Conservation (phyloP, 2,329 filamentous ascomycete species). For the Fusarium liriodendri region DNA sequence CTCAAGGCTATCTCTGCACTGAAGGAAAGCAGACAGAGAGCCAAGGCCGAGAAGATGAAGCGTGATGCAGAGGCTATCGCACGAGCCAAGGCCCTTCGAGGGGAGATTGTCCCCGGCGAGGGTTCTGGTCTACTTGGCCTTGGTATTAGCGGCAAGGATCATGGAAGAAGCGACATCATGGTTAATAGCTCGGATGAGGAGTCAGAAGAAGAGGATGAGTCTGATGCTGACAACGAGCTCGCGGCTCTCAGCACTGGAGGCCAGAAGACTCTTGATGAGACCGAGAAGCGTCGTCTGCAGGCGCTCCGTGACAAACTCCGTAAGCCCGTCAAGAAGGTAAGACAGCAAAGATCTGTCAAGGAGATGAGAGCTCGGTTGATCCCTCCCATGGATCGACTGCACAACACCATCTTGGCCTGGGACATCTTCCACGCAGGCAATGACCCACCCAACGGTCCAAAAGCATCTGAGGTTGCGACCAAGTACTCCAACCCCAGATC, state of each 20-base stretch:
- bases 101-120: slow-evolving; percentile 66
- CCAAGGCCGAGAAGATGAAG: slow-evolving; percentile 79
- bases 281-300: slow-evolving; percentile 57
- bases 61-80: slow-evolving; percentile 79
- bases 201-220: slow-evolving; percentile 71
- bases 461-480: slow-evolving; percentile 81
- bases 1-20: slow-evolving; percentile 59
- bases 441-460: slow-evolving; percentile 81
- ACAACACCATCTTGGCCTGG: slow-evolving; percentile 90
- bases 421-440: slow-evolving; percentile 93
- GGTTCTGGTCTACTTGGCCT: slow-evolving; percentile 82
- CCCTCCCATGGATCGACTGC: slow-evolving; percentile 86
- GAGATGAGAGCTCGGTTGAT: slow-evolving; percentile 94
- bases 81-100: slow-evolving; percentile 65
- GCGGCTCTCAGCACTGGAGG: slow-evolving; percentile 61
- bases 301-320: slow-evolving; percentile 67
- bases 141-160: slow-evolving; percentile 81
- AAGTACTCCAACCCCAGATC: slow-evolving; percentile 80
- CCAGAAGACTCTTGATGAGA: slow-evolving; percentile 61
- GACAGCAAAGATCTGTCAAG: slow-evolving; percentile 83
- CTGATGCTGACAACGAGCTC: slow-evolving; percentile 63
- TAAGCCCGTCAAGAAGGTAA: slow-evolving; percentile 85
- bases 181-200: slow-evolving; percentile 85
- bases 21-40: slow-evolving; percentile 78
- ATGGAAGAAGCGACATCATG: slow-evolving; percentile 89